These are phyloP conservation scores for Eucalyptus sp. DNA, from an alignment of 345 rosid genomes.

Conservation along the genomic window DNA sequence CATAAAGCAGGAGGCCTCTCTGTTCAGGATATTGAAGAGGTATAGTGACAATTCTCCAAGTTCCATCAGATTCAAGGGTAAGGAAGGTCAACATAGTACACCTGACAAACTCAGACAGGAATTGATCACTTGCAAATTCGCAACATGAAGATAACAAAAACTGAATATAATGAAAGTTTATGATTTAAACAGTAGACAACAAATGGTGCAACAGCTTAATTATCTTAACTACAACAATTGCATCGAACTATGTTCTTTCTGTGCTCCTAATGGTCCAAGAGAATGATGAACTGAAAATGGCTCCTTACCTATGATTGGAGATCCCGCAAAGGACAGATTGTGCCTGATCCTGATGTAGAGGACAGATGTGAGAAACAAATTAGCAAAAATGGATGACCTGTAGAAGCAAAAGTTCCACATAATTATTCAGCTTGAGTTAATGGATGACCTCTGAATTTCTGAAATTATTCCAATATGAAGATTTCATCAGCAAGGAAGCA, in stretches of 20 bases:
- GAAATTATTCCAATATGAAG: constrained; percentile 1
- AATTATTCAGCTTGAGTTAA: background rate
- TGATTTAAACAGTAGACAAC: background rate
- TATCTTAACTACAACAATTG: background rate
- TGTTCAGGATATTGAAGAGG: constrained; percentile 16
- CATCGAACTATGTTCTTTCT: background rate
- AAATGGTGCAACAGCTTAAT: background rate
- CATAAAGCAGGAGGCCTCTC: constrained; percentile 4
- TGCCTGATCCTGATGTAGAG: background rate
- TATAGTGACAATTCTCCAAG: constrained; percentile 15
- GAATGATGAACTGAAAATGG: background rate
- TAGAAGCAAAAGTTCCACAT: background rate
- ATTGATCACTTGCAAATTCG: background rate
- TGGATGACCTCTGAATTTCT: background rate
- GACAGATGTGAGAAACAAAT: background rate
- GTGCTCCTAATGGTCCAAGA: background rate
- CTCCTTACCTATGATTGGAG: background rate
- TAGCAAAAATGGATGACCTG: background rate
- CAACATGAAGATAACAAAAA: background rate
- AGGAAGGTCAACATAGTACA: constrained; percentile 12
- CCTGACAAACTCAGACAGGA: background rate
- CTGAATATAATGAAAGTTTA: background rate
- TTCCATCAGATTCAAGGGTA: constrained; percentile 16
- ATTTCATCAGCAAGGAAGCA: constrained; percentile 2
- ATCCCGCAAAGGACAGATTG: background rate